Base-by-base conservation (phyloP, 1,284 basidiomycete species). In the Ganoderma sinense region DNA sequence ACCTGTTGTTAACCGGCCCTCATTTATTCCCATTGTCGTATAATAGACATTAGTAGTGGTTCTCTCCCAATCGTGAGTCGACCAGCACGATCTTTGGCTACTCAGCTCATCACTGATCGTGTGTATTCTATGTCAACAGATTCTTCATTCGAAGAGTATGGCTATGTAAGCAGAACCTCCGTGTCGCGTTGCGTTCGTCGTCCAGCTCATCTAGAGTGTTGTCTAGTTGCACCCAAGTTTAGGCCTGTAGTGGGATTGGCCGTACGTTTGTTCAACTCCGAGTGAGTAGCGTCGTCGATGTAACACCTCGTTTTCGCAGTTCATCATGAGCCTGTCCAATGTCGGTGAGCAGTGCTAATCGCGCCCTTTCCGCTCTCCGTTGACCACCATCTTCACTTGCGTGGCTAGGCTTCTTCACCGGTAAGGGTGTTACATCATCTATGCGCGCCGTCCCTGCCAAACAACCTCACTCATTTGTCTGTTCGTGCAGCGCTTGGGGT, bases 91-190 rank as follows among this genome's bases (percentile, higher is more conserved):
- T 31, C 33, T n/a, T n/a, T n/a, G n/a, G n/a, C n/a, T n/a, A 11
- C 29, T 63, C 14, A 16, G 7, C 11, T 51, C 7, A n/a, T 29
- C 31, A 8, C n/a, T 48, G 5, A 20, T 18, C 45, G 3, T 31
- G 14, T n/a, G n/a, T n/a, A n/a, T n/a, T n/a, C n/a, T n/a, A 2
- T 23, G 18, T 4, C 1, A 40, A 18, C 20, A 68, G 67, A 29
- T 69, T 65, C 45, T 69, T 69, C 41, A 59, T 64, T 10, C 63
- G 67, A 13, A 48, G 67, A 40, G 67, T 69, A n/a, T 69, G 67
- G 67, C 31, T 69, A 4, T 65, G 67, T 65, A 55, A 39, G 66
- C 16, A 36, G 2, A 23, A 29, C 11, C 4, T 61, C 18, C 36
- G 13, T 41, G 13, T 2, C 1, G n/a, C 18, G 13, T 26, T 2